Percentiles rank a stretch among this genome's conserved stretches.
These are phyloP conservation scores for Plectosphaerella cucumerina DNA, from an alignment of 2,329 filamentous ascomycete genomes.

Conservation along the genomic window DNA sequence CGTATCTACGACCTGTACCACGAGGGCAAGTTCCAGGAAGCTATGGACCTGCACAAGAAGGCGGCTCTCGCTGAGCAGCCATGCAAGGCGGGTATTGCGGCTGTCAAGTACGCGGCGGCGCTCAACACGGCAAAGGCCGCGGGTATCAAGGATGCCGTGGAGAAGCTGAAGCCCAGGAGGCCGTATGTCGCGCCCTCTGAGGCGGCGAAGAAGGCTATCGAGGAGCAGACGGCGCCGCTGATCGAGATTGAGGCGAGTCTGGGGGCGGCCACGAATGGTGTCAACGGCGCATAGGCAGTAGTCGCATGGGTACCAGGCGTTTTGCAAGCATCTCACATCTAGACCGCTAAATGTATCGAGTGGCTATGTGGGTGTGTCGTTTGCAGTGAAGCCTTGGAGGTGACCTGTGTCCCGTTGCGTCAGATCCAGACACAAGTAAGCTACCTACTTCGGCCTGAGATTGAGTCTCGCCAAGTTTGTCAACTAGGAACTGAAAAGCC, in stretches of 20 bases:
- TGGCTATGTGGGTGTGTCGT: too few species aligned
- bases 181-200: slow-evolving; percentile 53
- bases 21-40: slow-evolving; percentile 52
- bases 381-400: too few species aligned
- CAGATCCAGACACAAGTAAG: too few species aligned
- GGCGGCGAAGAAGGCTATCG: slow-evolving; percentile 37
- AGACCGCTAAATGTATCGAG: too few species aligned
- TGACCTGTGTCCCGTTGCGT: too few species aligned
- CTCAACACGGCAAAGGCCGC: slow-evolving; percentile 54
- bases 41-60: slow-evolving; percentile 54
- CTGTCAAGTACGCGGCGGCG: slow-evolving; percentile 64
- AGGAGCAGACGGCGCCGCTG: slow-evolving; percentile 33
- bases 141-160: slow-evolving; percentile 54
- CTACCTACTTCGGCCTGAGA: too few species aligned
- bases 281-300: not conserved
- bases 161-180: slow-evolving; percentile 53
- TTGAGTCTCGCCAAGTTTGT: too few species aligned
- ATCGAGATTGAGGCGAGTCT: slow-evolving; percentile 36
- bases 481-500: too few species aligned
- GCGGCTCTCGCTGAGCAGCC: slow-evolving; percentile 63
- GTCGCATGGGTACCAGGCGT: too few species aligned
- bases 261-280: not conserved
- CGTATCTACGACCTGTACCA: slow-evolving; percentile 59
- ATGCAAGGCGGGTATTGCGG: slow-evolving; percentile 62
- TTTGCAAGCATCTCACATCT: too few species aligned